These are phyloP conservation scores for Scenedesmus sp. DNA, from an alignment of 163 green algal species.

Conservation along the genomic window DNA sequence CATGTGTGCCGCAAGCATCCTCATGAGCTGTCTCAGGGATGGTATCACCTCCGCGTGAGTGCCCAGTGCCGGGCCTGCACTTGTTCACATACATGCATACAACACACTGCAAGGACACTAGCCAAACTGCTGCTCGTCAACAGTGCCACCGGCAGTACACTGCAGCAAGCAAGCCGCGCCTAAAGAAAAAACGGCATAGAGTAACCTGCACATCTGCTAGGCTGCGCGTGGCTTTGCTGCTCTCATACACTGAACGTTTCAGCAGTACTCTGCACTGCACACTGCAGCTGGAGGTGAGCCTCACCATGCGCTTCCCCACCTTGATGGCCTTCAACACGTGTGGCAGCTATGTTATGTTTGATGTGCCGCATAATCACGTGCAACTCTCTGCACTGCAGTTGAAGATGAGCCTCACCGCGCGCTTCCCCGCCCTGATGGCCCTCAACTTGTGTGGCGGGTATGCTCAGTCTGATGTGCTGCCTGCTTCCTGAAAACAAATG, in stretches of 20 bases:
- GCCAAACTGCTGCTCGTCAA: too few relatives aligned
- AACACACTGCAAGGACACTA: too few relatives aligned
- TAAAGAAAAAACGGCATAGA: too few relatives aligned
- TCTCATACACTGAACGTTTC: too few relatives aligned
- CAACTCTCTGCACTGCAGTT: neutral
- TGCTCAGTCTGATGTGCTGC: neutral
- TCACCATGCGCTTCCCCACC: neutral
- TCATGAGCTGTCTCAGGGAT: constrained; percentile 8
- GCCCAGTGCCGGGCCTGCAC: too few relatives aligned
- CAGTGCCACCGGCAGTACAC: too few relatives aligned
- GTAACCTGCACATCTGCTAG: too few relatives aligned
- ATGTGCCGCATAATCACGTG: neutral
- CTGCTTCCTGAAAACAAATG: neutral
- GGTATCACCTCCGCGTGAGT: constrained; percentile 36
- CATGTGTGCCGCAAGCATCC: neutral
- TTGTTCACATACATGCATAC: too few relatives aligned
- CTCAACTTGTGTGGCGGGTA: neutral
- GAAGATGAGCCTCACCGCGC: neutral
- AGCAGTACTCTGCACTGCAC: neutral
- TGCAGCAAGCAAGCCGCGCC: too few relatives aligned
- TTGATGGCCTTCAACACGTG: neutral
- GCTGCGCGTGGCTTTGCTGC: too few relatives aligned
- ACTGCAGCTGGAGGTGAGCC: constrained; percentile 23
- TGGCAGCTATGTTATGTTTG: too few relatives aligned
- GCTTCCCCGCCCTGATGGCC: constrained; percentile 1